Evolutionary conservation across 2,329 filamentous ascomycete species (phyloP), one percentile per base, ranked within the genome.

Genomic region (Talaromyces verruculosus): DNA sequence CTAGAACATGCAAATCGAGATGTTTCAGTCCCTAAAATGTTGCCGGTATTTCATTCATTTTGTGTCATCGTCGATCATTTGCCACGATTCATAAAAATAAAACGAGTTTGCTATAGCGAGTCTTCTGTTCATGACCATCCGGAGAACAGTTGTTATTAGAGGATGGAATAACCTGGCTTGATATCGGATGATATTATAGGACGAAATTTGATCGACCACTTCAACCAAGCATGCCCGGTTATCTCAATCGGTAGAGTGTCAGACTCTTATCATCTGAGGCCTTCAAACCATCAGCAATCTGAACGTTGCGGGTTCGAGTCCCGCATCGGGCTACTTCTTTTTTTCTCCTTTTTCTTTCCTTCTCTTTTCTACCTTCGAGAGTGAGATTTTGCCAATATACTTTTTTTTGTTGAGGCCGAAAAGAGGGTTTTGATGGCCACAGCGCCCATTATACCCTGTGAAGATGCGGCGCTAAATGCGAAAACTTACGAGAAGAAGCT

Each of bases 231-330:
- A 62, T 51, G 60, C 60, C 60, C 45, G 60, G 60, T 62, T 62
- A 62, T 62, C 60, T 62, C 60, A 62, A 62, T 62, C 60, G 60
- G 60, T 62, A 62, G 60, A 62, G 60, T 62, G 60, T 62, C 60
- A 62, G 60, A 62, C 60, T 62, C 60, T 62, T 62, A 62, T 57
- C 53, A 57, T 39, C 53, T 57, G 53, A 57, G 53, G 53, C 53
- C 33, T 35, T 11, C 10, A n/a, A 43, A 22, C 11, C 43, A 10
- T 51, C 47, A 49, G 47, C 22, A 51, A 62, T 62, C 60, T 62
- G 60, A 62, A 62, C 43, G 60, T 51, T 51, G 60, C 60, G 60
- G 60, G 60, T 62, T 62, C 60, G 60, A 62, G 60, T 49, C 60
- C 60, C 60, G 60, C 60, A 62, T 62, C 60, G 60, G 60, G 60